Conservation (phyloP, 169 alveolate species). For the Plasmodium cynomolgi region DNA sequence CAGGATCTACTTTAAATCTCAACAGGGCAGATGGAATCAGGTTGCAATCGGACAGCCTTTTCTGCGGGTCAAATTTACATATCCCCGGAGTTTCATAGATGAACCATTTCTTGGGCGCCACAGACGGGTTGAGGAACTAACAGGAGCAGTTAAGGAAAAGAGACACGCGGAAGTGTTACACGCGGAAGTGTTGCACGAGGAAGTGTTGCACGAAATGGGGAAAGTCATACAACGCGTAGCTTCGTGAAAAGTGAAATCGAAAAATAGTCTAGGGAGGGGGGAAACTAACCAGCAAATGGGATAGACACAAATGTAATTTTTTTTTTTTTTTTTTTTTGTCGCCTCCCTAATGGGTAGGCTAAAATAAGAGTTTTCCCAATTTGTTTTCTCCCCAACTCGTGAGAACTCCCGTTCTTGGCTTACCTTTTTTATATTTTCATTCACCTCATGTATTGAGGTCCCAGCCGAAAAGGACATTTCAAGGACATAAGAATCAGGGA, state of each 20-base stretch:
- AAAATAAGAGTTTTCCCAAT: background rate
- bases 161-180: background rate
- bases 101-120: slow-evolving; percentile 30
- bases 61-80: slow-evolving; percentile 54
- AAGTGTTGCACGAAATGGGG: background rate
- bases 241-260: background rate
- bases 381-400: background rate
- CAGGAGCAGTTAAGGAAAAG: background rate
- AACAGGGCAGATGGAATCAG: slow-evolving; percentile 40
- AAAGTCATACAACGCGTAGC: background rate
- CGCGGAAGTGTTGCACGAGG: no score
- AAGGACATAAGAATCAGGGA: slow-evolving; percentile 49
- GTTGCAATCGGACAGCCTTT: slow-evolving; percentile 44
- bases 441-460: slow-evolving; percentile 34
- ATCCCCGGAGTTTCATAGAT: slow-evolving; percentile 73
- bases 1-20: slow-evolving; percentile 45
- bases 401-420: background rate
- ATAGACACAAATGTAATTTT: background rate
- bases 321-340: background rate
- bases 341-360: background rate
- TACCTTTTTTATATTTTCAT: slow-evolving; percentile 50
- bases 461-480: slow-evolving; percentile 72
- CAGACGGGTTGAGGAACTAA: slow-evolving; percentile 36
- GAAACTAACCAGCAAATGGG: background rate
- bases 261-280: background rate